These are phyloP conservation scores for Neolentinus lepideus DNA, from an alignment of 1,284 basidiomycete species.

Conservation along the genomic window DNA sequence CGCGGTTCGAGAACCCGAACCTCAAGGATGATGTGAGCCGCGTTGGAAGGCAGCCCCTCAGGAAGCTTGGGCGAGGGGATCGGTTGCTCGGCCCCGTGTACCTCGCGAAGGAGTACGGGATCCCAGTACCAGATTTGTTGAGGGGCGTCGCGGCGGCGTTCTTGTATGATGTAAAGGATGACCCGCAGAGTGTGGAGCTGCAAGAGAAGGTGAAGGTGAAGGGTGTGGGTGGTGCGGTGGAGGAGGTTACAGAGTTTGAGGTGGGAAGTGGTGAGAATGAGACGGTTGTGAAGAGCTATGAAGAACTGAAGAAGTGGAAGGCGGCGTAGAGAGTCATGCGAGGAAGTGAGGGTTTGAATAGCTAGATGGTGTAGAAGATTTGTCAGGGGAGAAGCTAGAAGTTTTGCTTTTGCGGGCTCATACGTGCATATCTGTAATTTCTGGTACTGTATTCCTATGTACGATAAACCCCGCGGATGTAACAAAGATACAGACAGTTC, in stretches of 20 bases:
- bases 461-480: too few species aligned
- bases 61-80: constrained; percentile 28
- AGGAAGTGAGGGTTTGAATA: too few species aligned
- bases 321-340: too few species aligned
- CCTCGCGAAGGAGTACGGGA: constrained; percentile 25
- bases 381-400: too few species aligned
- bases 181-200: constrained; percentile 26
- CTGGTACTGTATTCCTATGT: too few species aligned
- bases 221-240: constrained; percentile 20
- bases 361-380: too few species aligned
- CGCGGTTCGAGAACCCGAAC: constrained; percentile 27
- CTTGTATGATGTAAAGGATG: constrained; percentile 23
- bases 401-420: too few species aligned
- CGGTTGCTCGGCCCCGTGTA: constrained; percentile 27
- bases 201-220: constrained; percentile 16
- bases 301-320: constrained; percentile 10
- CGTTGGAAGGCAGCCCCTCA: constrained; percentile 30
- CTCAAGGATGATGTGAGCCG: constrained; percentile 28
- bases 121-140: constrained; percentile 23
- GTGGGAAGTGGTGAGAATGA: constrained; percentile 16
- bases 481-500: too few species aligned
- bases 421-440: too few species aligned
- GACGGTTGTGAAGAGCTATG: constrained; percentile 17
- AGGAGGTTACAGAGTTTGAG: constrained; percentile 20
- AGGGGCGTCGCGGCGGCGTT: constrained; percentile 30